Evolutionary conservation across 2,329 filamentous ascomycete genomes (phyloP), one percentile per base, ranked within the genome.

Genomic region (Nannizziopsis arthrosporioides): DNA sequence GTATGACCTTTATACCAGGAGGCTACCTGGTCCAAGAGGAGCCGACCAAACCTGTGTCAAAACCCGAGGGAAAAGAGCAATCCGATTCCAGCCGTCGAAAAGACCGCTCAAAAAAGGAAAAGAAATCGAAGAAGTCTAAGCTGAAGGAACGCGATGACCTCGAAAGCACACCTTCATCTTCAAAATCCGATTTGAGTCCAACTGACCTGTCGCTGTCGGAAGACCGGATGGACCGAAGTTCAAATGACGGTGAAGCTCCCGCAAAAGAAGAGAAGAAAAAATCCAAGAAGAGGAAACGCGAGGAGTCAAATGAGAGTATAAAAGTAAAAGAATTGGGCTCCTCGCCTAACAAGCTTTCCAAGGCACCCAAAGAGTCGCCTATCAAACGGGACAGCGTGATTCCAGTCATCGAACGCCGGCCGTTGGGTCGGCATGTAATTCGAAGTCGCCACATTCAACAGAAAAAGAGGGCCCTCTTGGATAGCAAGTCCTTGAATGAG

Each of bases 1-100:
- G 77, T 8, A 85, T 94, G 73, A 78, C 81, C 42, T 98, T 98
- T 65, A 82, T 98, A 18, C 80, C 75, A 50, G 92, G 87, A n/a
- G 92, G 90, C 0, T 75, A 88, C 49, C 61, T 83, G 53, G 73
- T 77, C 4, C 74, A 75, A 59, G 70, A 74, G 49, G 67, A 75
- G 36, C 51, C 51, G 12, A 44, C 45, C 34, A 47, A 57, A 22
- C 44, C 62, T 78, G 32, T 42, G 36, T 44, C 53, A 19, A 35
- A 31, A 30, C 71, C 80, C 18, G 76, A 76, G 31, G 74, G 79
- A 53, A 19, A 19, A 6, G 19, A 18, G 12, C 71, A 77, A 57
- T 72, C 74, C 56, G 70, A 72, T 36, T 61, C 67, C 46, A 63
- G 65, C 48, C 62, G 61, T 17, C 18, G 32, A 44, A 32, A 54